Base-by-base conservation (phyloP, 345 rosid species). In the Aethionema arabicum region DNA sequence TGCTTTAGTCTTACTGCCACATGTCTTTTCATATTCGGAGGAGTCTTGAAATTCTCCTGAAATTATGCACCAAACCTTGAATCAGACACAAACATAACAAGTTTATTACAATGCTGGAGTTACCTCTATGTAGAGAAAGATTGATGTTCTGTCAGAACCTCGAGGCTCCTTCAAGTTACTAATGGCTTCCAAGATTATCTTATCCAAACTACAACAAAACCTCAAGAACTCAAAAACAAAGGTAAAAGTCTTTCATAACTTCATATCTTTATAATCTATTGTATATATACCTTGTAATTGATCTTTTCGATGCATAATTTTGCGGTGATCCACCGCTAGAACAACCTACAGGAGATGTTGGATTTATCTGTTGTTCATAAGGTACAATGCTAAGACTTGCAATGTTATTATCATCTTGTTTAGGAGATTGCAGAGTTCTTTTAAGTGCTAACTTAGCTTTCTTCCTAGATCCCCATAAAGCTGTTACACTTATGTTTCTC, bases 401-500 rank as follows among this genome's bases (percentile, higher is more conserved):
- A 48, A 76, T 14, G 49, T 74, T 76, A 48, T 74, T 75, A 38
- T 72, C 78, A 53, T 82, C 87, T 36, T 70, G 86, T 77, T 73
- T 85, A 59, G 79, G 52, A 14, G 69, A 76, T 30, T 65, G 61
- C 2, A 66, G 78, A 65, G 66, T 68, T 77, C 76, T 84, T 78
- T 80, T 90, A 59, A 83, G 82, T 0, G 92, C 87, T 72, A 88
- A 79, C 75, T 86, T 88, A 55, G 95, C 87, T 76, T 86, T 95
- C 75, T 86, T 88, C 66, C 97, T 83, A 11, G 99, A 88, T 12
- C 84, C 84, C 96, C 99, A 83, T 79, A 78, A 83, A 15, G 88
- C 89, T 52, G 92, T 90, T 31, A 89, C 97, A 65, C 90, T 90
- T 76, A 95, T 95, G 70, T 95, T 95, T 77, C 99, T 87, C 99